These are phyloP conservation scores for Auriscalpium vulgare DNA, from an alignment of 768 basidiomycete genomes.

Conservation along the genomic window DNA sequence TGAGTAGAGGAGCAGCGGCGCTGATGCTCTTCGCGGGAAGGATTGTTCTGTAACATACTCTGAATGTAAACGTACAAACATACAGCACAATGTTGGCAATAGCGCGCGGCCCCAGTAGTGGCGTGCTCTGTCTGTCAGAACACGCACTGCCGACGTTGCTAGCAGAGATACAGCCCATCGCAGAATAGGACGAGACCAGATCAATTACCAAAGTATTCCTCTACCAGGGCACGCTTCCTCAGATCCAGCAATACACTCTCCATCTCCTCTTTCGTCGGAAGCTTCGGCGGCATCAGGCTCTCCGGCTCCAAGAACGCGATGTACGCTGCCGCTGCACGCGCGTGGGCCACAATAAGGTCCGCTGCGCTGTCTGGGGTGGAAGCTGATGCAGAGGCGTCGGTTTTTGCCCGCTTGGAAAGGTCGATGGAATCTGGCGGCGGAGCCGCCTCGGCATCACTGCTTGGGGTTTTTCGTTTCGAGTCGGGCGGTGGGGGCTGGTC, in stretches of 20 bases:
- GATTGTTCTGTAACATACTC: too few species aligned
- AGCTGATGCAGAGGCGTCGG: constrained; percentile 9
- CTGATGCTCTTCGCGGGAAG: too few species aligned
- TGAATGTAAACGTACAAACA: too few species aligned
- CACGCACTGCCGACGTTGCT: too few species aligned
- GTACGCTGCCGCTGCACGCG: constrained; percentile 55
- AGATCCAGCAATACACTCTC: constrained; percentile 65
- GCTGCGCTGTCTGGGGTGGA: constrained; percentile 9
- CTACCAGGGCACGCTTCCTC: constrained; percentile 73
- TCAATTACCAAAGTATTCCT: constrained; percentile 62
- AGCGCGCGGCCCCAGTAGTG: too few species aligned
- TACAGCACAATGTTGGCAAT: too few species aligned
- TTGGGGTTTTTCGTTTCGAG: constrained; percentile 50
- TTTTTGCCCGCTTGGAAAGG: constrained; percentile 25
- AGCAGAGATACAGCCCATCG: too few species aligned
- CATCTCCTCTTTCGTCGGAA: constrained; percentile 75
- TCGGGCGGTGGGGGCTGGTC: constrained; percentile 18
- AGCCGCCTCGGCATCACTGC: constrained; percentile 31
- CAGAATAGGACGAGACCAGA: too few species aligned
- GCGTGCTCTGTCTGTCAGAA: too few species aligned
- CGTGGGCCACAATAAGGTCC: constrained; percentile 28
- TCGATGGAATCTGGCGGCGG: constrained; percentile 22
- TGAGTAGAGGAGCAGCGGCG: too few species aligned
- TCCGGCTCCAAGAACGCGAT: constrained; percentile 72
- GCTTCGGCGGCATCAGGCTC: constrained; percentile 63